Evolutionary conservation across 2,329 filamentous ascomycete genomes (phyloP).

Genomic region (Fusarium veterinarium): DNA sequence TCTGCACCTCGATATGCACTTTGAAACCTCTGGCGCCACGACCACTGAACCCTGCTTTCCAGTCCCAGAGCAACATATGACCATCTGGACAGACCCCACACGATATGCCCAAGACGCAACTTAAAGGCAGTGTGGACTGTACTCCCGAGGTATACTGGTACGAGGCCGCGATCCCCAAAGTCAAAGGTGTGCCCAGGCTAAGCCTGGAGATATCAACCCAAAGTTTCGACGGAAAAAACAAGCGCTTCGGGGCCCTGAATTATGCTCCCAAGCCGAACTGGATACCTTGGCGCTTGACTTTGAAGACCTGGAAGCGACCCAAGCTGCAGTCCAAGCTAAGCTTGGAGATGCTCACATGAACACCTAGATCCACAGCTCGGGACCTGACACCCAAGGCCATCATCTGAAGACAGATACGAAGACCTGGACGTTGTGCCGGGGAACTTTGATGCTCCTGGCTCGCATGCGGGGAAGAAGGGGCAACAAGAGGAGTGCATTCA

Average conservation of each 20-base stretch:
- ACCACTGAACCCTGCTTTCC: slow-evolving; percentile 26
- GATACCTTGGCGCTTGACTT: slow-evolving; percentile 5
- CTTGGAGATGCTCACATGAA: slow-evolving; percentile 14
- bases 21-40: not conserved
- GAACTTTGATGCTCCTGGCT: slow-evolving; percentile 6
- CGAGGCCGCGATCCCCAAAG: slow-evolving; percentile 8
- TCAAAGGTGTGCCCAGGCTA: slow-evolving; percentile 6
- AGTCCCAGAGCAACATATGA: slow-evolving; percentile 25
- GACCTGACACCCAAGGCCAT: not conserved
- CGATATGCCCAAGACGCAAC: slow-evolving; percentile 5
- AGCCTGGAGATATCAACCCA: slow-evolving; percentile 6
- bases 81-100: slow-evolving; percentile 17
- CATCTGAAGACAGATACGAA: not conserved
- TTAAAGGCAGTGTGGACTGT: slow-evolving; percentile 3
- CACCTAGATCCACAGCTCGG: not conserved
- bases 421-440: not conserved
- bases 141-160: slow-evolving; percentile 8
- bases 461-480: slow-evolving; percentile 23
- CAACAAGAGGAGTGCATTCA: slow-evolving; percentile 7
- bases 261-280: not conserved
- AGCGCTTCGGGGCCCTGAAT: not conserved
- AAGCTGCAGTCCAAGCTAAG: slow-evolving; percentile 9
- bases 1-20: slow-evolving; percentile 35
- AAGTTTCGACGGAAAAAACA: not conserved
- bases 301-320: slow-evolving; percentile 8